Evolutionary conservation across 495 filamentous ascomycete genomes (phyloP), one percentile per base, ranked within the genome.

Genomic region (Baudoinia panamericana): DNA sequence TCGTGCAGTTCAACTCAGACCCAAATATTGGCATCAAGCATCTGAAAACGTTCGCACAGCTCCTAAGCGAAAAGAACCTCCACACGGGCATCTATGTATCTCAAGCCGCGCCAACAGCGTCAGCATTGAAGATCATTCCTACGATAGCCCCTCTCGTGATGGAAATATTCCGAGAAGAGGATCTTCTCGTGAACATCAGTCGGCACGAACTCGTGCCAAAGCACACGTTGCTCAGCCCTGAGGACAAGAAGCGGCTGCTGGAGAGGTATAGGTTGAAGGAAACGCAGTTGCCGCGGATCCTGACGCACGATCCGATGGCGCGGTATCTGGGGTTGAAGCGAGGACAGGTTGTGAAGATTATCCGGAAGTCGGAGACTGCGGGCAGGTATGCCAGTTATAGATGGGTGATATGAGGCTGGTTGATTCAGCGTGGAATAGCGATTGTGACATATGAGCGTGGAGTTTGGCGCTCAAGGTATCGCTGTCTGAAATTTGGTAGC

Each of bases 271-370:
- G 90, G 36, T 66, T 97, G 54, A 95, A 94, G 76, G 90, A 97
- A 70, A 93, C 80, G 24, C 90, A 97, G 65, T 63, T 97, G 55
- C 90, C 90, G 9, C 72, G 90, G 41, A 96, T 97, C 45, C 77
- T 93, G 63, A 67, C 78, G 36, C 80, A 78, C 31, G 90, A 97
- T 64, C 90, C 90, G 11, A 84, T 97, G 25, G 83, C 90, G 24
- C 75, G 79, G 56, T 97, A 95, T 62, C 63, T 94, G 36, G 90
- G 92, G 15, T 66, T 97, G 61, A 78, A 84, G 65, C 73, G 84
- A 53, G 86, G 90, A 2, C 85, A 96, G 68, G 86, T 97, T 10
- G 92, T 97, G 43, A 97, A 97, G 75, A 97, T 97, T 51, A 92
- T 97, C 38, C 68, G 90, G 36, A 81, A 75, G 40, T 72, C 66